These are phyloP conservation scores for Wickerhamiella pararugosa DNA, from an alignment of 1,139 yeast genomes.

Conservation along the genomic window DNA sequence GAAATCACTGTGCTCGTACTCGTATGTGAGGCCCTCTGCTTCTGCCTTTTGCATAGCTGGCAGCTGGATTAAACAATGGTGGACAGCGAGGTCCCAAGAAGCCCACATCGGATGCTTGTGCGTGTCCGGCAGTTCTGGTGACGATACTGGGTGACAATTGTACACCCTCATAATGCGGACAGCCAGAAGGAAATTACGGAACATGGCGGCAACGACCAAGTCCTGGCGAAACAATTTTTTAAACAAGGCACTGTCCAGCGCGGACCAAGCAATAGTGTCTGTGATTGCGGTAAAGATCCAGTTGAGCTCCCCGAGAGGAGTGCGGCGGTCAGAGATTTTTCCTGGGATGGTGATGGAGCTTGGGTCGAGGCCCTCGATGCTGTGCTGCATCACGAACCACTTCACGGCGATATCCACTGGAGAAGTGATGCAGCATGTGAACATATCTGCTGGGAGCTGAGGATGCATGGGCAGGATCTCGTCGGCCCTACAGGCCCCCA, in stretches of 20 bases:
- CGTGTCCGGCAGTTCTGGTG: constrained; percentile 79
- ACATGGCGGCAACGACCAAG: constrained; percentile 89
- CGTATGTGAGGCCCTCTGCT: constrained; percentile 23
- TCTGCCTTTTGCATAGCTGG: constrained; percentile 26
- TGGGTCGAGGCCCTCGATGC: constrained; percentile 27
- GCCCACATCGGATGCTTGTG: constrained; percentile 93
- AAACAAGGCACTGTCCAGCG: constrained; percentile 74
- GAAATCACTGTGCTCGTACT: constrained; percentile 79
- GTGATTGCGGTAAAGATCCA: constrained; percentile 98
- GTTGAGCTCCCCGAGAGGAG: constrained; percentile 89
- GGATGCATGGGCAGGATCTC: constrained; percentile 90
- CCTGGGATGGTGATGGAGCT: constrained; percentile 62
- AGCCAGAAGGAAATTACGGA: constrained; percentile 81
- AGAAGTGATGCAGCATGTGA: constrained; percentile 87
- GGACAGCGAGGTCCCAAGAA: constrained; percentile 95
- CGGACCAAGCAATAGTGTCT: constrained; percentile 96
- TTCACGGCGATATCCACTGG: constrained; percentile 90
- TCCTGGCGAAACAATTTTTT: constrained; percentile 88
- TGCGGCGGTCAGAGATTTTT: constrained; percentile 75
- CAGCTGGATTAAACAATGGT: constrained; percentile 61
- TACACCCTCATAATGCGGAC: constrained; percentile 88
- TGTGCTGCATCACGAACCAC: constrained; percentile 70
- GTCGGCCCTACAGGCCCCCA: constrained; percentile 83
- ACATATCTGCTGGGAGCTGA: constrained; percentile 87
- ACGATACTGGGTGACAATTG: constrained; percentile 88